These are phyloP conservation scores for Kluyveromyces wickerhamii DNA, from an alignment of 805 yeast genomes.

Conservation along the genomic window DNA sequence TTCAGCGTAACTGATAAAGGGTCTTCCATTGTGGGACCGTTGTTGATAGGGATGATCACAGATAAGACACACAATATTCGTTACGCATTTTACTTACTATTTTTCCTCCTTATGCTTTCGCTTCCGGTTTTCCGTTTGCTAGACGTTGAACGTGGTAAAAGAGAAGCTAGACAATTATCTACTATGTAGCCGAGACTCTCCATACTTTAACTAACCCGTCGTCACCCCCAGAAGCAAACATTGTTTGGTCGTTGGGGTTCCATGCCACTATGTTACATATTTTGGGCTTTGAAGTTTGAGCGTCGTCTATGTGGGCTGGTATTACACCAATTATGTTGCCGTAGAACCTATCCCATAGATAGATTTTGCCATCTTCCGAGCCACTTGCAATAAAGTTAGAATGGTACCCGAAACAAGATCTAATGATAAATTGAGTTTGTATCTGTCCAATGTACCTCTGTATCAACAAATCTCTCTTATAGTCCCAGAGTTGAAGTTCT, in stretches of 20 bases:
- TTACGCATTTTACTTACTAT: slow-evolving; percentile 59
- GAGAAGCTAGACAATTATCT: slow-evolving; percentile 40
- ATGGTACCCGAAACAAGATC: slow-evolving; percentile 68
- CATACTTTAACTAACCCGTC: slow-evolving; percentile 65
- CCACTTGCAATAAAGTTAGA: slow-evolving; percentile 74
- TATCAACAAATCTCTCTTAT: slow-evolving; percentile 45
- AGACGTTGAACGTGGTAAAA: slow-evolving; percentile 55
- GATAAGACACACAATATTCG: slow-evolving; percentile 69
- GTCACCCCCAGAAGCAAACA: slow-evolving; percentile 83
- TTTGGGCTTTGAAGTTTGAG: slow-evolving; percentile 17
- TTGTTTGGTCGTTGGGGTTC: slow-evolving; percentile 40
- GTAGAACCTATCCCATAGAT: slow-evolving; percentile 67
- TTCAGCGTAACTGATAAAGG: slow-evolving; percentile 78
- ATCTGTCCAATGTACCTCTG: slow-evolving; percentile 65
- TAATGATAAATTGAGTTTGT: slow-evolving; percentile 60
- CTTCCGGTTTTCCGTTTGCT: slow-evolving; percentile 48
- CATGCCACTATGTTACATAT: slow-evolving; percentile 73
- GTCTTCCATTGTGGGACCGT: slow-evolving; percentile 66
- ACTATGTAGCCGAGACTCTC: slow-evolving; percentile 32
- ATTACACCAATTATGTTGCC: slow-evolving; percentile 50
- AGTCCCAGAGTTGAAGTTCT: slow-evolving; percentile 78
- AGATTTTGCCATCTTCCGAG: slow-evolving; percentile 71
- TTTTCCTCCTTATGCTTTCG: slow-evolving; percentile 44
- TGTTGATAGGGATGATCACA: slow-evolving; percentile 61
- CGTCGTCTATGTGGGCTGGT: slow-evolving; percentile 21